These are phyloP conservation scores for Euphorbia celastroides DNA, from an alignment of 441 rosid species.

Conservation along the genomic window DNA sequence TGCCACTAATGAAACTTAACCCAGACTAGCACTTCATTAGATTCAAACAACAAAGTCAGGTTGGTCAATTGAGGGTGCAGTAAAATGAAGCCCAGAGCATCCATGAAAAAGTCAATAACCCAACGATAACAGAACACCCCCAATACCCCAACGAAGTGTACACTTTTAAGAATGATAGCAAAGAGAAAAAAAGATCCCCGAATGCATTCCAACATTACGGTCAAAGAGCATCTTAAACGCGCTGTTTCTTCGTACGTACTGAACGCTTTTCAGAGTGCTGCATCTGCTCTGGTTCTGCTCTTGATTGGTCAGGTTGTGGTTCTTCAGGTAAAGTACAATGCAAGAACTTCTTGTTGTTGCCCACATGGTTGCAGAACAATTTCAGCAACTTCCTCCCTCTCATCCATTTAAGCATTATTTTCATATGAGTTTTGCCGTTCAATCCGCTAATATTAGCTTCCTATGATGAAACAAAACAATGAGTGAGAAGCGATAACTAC, in stretches of 20 bases:
- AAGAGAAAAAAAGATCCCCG: neutral
- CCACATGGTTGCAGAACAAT: conserved; percentile 70
- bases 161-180: neutral
- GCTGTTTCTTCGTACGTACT: conserved; percentile 28
- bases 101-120: neutral
- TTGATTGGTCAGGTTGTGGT: conserved; percentile 32
- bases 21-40: neutral
- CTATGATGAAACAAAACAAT: conserved; percentile 27
- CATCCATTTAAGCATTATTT: conserved; percentile 95
- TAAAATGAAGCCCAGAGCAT: neutral
- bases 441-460: conserved; percentile 65
- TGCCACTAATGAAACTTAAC: neutral
- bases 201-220: neutral
- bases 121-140: neutral
- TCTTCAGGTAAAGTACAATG: conserved; percentile 68
- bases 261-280: conserved; percentile 28
- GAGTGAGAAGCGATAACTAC: neutral
- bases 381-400: conserved; percentile 82
- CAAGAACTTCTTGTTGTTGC: conserved; percentile 69
- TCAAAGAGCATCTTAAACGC: conserved; percentile 13
- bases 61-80: neutral
- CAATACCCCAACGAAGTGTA: neutral
- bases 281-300: conserved; percentile 15
- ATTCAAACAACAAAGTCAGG: neutral
- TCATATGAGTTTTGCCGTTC: conserved; percentile 89